Base-by-base conservation (phyloP, 257 asterid species). In the Rhazya stricta region DNA sequence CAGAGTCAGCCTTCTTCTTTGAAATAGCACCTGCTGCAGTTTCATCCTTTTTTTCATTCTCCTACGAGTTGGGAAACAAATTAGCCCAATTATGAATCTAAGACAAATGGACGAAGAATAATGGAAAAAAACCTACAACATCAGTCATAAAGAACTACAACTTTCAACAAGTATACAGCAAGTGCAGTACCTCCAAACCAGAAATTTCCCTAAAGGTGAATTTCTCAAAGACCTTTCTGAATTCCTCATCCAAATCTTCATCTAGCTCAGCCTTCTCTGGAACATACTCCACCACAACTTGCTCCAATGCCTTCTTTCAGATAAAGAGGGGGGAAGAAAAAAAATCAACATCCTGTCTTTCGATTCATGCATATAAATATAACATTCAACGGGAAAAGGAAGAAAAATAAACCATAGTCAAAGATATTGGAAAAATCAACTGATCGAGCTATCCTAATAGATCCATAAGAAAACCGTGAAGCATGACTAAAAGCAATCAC, bases 211-310 rank as follows among this genome's bases (percentile, higher is more conserved):
- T 73, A 61, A 92, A 90, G 69, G 62, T 89, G 87, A 94, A 92
- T 86, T 92, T 94, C 89, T 94, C 97, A 41, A 94, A 92, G 74
- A 94, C 85, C 86, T 88, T 92, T 78, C 90, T 82, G 84, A 92
- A 89, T 79, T 92, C 98, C 67, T 92, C 97, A 76, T 88, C 86
- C 78, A 86, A 74, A 61, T 79, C 76, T 50, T 90, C 98, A 69
- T 85, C 91, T 57, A 92, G 78, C 72, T 89, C 96, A 7, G 91
- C 95, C 83, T 84, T 89, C 71, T 94, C 99, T 37, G 97, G 97
- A 16, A 94, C 91, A 86, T 89, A 94, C 81, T 94, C 99, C 75
- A 92, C 82, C 86, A 88, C 99, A 73, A 94, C 96, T n/a, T 67
- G 88, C 83, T 81, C 94, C 73, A 82, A 57, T 53, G 60, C 80